Base-by-base conservation (phyloP, 2,329 filamentous ascomycete species). In the Alternaria solani region DNA sequence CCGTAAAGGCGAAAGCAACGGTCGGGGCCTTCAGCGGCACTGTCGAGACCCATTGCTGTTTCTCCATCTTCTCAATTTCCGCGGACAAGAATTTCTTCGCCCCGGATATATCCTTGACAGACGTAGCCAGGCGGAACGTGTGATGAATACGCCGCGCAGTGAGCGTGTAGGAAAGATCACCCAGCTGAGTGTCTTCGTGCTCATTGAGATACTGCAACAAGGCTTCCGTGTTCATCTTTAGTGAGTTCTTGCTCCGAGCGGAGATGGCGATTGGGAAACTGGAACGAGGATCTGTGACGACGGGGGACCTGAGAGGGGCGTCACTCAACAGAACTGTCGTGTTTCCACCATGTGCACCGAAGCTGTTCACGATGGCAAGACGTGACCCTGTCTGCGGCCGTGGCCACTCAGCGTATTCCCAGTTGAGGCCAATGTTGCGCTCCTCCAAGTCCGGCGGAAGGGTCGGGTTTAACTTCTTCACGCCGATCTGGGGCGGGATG, bases 1-100 rank as follows among this genome's bases (percentile, higher is more conserved):
- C 79, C 20, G 79, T 79, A 59, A 80, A 81, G 25, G 66, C 64
- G 57, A 83, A 82, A 0, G 71, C 73, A 8, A 81, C 56, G 11
- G 23, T 34, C 18, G 48, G 48, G 5, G 43, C 23, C 23, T 46
- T 46, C 23, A 46, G 23, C 23, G 23, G 23, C 30, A 46, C 43
- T 61, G 30, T 57, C 65, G 54, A 73, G 75, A 38, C 71, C 61
- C 16, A 56, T 52, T 52, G 12, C 44, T 60, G 51, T 66, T 71
- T 16, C 69, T 71, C 26, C 58, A 64, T 59, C 9, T 46, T 46
- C 6, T 46, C 23, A n/a, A 46, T 46, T 23, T 46, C 43, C 7
- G 43, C 7, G 30, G 43, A 46, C 8, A 46, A 28, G 16, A 46
- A 46, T n/a, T 28, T 46, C 43, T 46, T 46, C 43, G 23, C 36